A percentile compares a stretch with the other conserved stretches of the same genome.
Evolutionary conservation across 2,329 filamentous ascomycete species (phyloP).

Genomic region (Biscogniauxia sp.): DNA sequence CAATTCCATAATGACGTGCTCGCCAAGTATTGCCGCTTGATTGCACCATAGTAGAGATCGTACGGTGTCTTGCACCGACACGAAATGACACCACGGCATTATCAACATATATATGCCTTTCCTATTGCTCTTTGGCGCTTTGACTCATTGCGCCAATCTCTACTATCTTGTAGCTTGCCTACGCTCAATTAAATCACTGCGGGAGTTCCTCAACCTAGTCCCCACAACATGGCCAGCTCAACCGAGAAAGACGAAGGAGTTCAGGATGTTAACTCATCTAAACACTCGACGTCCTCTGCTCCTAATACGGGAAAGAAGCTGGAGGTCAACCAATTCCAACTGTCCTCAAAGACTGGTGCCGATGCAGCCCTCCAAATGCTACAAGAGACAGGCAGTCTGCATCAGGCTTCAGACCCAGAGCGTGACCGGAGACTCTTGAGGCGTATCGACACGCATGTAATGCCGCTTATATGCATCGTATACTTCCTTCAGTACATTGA

Average conservation of each 20-base stretch:
- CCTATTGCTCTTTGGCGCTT: not conserved
- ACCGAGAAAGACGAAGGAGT: not conserved
- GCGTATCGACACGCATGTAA: constrained; percentile 20
- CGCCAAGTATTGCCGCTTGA: constrained; percentile 8
- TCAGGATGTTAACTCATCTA: not conserved
- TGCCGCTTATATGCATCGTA: constrained; percentile 22
- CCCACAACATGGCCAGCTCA: not conserved
- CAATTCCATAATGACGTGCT: constrained; percentile 18
- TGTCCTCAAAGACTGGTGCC: constrained; percentile 6
- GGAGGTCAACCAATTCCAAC: not conserved
- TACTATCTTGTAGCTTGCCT: not conserved
- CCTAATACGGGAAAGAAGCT: not conserved
- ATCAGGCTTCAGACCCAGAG: constrained; percentile 13
- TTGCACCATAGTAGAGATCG: constrained; percentile 6
- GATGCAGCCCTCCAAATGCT: constrained; percentile 21
- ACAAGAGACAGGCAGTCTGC: constrained; percentile 16
- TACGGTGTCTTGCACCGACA: not conserved
- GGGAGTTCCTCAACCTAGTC: not conserved
- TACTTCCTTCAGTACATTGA: constrained; percentile 24
- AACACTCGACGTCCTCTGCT: not conserved
- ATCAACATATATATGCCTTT: not conserved
- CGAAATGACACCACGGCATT: not conserved
- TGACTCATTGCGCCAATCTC: not conserved
- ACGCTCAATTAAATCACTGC: not conserved
- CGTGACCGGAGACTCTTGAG: constrained; percentile 15